Conservation (phyloP, 495 filamentous ascomycete species). For the Penicillium alfredii region DNA sequence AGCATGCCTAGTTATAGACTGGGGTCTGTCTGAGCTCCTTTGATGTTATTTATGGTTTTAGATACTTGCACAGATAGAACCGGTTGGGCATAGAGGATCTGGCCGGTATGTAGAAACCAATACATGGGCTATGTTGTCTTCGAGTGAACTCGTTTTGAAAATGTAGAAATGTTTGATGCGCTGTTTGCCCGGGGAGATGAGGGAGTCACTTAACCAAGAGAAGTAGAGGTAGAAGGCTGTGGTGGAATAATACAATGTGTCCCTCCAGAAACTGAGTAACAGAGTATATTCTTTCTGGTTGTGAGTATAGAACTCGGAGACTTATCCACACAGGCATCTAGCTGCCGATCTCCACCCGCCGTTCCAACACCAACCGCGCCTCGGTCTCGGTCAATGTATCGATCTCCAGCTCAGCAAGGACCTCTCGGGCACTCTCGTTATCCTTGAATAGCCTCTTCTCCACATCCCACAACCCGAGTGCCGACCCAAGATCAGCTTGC, state of each 20-base stretch:
- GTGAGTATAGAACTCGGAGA: no score
- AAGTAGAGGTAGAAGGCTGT: no score
- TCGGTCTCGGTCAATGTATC: slow-evolving; percentile 61
- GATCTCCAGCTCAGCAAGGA: slow-evolving; percentile 62
- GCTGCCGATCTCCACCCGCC: slow-evolving; percentile 62
- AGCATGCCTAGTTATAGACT: no score
- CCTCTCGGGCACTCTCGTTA: slow-evolving; percentile 71
- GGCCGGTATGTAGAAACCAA: no score
- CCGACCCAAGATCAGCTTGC: slow-evolving; percentile 53
- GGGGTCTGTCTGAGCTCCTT: no score
- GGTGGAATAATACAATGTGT: no score
- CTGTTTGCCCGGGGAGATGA: no score
- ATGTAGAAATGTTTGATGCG: slow-evolving; percentile 1
- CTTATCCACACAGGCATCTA: slow-evolving; percentile 10
- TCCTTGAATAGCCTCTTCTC: slow-evolving; percentile 71
- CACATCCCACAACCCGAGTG: slow-evolving; percentile 60
- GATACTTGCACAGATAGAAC: neutral
- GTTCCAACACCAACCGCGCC: slow-evolving; percentile 70
- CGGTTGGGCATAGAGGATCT: no score
- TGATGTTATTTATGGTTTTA: slow-evolving; percentile 11
- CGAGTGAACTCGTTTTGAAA: neutral
- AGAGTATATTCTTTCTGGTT: no score
- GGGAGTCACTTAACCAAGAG: no score
- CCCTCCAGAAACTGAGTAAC: no score
- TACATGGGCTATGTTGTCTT: no score